These are phyloP conservation scores for Nakaseomyces bracarensis DNA, from an alignment of 1,139 yeast genomes.

Conservation along the genomic window DNA sequence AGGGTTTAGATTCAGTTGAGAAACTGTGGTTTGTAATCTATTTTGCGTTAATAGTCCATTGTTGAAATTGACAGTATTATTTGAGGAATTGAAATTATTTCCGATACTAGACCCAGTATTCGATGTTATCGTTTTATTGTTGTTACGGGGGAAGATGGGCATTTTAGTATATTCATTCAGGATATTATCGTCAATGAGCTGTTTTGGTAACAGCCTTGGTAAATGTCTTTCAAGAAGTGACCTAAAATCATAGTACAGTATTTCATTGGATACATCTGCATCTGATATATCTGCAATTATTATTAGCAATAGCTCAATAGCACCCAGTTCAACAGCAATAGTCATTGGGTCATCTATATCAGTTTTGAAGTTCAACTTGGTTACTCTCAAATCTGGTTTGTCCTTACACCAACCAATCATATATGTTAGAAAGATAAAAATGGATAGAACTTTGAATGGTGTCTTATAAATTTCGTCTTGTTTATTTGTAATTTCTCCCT, in stretches of 20 bases:
- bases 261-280: slow-evolving; percentile 31
- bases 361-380: slow-evolving; percentile 37
- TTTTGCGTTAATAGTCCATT: background rate
- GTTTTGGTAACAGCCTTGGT: slow-evolving; percentile 46
- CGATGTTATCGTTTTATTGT: background rate
- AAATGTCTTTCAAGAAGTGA: slow-evolving; percentile 57
- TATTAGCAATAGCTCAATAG: slow-evolving; percentile 68
- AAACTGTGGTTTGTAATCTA: background rate
- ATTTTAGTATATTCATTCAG: slow-evolving; percentile 14
- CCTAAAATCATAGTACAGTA: slow-evolving; percentile 56
- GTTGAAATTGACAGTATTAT: background rate
- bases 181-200: slow-evolving; percentile 38
- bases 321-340: slow-evolving; percentile 56
- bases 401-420: slow-evolving; percentile 67
- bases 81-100: background rate
- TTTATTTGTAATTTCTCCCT: slow-evolving; percentile 26
- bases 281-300: slow-evolving; percentile 59
- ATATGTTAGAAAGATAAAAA: slow-evolving; percentile 52
- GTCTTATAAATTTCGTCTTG: slow-evolving; percentile 41
- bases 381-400: slow-evolving; percentile 35
- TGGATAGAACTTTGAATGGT: slow-evolving; percentile 53
- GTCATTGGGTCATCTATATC: slow-evolving; percentile 45
- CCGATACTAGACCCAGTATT: background rate
- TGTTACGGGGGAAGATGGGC: background rate
- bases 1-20: background rate